These are phyloP conservation scores for Sporothrix schenckii DNA, from an alignment of 2,329 filamentous ascomycete genomes.

Conservation along the genomic window DNA sequence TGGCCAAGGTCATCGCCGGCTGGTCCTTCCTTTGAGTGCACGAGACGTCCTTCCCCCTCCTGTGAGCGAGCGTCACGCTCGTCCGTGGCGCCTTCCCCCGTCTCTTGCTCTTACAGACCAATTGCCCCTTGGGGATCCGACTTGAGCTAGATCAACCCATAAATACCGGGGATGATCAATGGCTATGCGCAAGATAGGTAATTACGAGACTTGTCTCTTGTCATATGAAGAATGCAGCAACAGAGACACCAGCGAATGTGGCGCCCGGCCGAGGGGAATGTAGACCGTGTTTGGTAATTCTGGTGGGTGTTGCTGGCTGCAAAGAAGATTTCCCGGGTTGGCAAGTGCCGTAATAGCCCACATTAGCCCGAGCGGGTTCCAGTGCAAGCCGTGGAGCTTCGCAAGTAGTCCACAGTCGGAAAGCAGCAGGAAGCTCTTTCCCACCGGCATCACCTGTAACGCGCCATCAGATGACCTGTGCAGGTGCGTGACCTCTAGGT, in stretches of 20 bases:
- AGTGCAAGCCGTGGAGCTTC: constrained; percentile 1
- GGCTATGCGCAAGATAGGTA: constrained; percentile 27
- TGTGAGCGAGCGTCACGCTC: constrained; percentile 9
- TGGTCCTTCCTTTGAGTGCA: constrained; percentile 9
- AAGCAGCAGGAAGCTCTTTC: neutral
- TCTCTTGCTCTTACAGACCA: constrained; percentile 24
- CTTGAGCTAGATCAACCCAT: constrained; percentile 4
- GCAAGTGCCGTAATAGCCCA: constrained; percentile 20
- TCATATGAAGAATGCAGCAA: neutral
- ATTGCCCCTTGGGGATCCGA: neutral
- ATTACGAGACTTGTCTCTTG: constrained; percentile 1
- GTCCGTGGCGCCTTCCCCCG: constrained; percentile 27
- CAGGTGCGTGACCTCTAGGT: constrained; percentile 1
- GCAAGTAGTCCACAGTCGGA: constrained; percentile 10
- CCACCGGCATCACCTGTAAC: no score
- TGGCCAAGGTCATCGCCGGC: neutral
- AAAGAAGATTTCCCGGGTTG: constrained; percentile 40
- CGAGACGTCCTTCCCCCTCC: constrained; percentile 6
- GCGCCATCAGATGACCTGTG: constrained; percentile 9
- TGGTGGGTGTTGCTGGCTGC: constrained; percentile 27
- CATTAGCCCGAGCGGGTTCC: constrained; percentile 26
- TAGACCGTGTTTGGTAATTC: neutral
- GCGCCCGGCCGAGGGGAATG: constrained; percentile 40
- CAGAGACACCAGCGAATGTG: constrained; percentile 22
- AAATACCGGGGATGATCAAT: constrained; percentile 28